phyloP scores from a whole-genome alignment of 371 early-diverging fungal species.

The Chytridium lagenaria region DNA sequence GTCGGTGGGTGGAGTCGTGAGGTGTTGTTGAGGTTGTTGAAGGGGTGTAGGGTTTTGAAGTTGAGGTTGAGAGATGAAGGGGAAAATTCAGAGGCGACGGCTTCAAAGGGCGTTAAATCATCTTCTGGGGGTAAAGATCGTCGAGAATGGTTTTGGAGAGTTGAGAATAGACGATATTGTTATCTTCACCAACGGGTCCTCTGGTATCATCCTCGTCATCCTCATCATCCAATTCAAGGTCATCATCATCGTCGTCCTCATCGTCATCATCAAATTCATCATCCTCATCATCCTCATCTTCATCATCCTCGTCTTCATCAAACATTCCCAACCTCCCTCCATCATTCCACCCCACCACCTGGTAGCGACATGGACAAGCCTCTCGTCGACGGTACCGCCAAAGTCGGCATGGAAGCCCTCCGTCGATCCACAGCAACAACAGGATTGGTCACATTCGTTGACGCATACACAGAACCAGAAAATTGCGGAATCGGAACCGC shows the following conservation, averaged over 20 bases:
- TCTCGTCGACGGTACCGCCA: neutral
- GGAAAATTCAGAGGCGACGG: neutral
- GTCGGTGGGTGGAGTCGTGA: too few relatives aligned
- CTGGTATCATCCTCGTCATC: neutral
- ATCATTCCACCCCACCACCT: neutral
- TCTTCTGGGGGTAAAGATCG: neutral
- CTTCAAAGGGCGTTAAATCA: neutral
- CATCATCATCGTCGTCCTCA: conserved; percentile 4
- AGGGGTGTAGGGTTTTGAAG: neutral
- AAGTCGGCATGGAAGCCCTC: neutral
- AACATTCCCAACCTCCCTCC: neutral
- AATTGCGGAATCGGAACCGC: neutral
- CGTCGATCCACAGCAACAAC: neutral
- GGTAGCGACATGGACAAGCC: conserved; percentile 1
- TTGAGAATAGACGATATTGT: neutral
- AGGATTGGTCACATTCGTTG: neutral
- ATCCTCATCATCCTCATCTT: conserved; percentile 7
- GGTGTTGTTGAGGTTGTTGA: neutral
- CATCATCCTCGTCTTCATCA: neutral
- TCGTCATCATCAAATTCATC: neutral
- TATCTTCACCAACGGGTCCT: neutral
- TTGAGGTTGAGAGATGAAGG: neutral
- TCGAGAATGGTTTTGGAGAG: neutral
- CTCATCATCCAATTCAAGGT: neutral
- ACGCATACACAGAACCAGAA: neutral